phyloP scores from a whole-genome alignment of 306 rosid species.

The Prunus mongolica region DNA sequence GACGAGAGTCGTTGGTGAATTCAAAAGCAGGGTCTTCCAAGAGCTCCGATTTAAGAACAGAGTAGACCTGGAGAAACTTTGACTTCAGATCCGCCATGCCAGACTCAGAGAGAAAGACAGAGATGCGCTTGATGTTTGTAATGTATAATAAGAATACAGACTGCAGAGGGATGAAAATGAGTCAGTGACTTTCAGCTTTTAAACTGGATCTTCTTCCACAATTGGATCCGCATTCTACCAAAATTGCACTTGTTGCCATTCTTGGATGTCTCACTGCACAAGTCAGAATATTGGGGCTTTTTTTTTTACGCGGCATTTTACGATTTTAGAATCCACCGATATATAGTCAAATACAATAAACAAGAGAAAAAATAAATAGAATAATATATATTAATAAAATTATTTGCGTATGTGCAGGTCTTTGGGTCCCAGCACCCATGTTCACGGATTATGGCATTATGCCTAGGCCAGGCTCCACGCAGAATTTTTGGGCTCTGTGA shows the following conservation, averaged over 20 bases:
- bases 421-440: no score
- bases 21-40: conserved; percentile 74
- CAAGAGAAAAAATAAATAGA: no score
- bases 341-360: no score
- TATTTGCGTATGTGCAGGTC: no score
- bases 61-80: conserved; percentile 61
- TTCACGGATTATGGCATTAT: no score
- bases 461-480: no score
- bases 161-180: neutral
- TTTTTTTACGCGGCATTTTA: neutral
- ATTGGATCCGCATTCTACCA: neutral
- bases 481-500: no score
- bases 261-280: neutral
- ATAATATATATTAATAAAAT: no score
- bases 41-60: conserved; percentile 66
- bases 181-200: neutral
- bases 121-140: neutral
- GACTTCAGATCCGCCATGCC: conserved; percentile 76
- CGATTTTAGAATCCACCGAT: neutral
- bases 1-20: conserved; percentile 55
- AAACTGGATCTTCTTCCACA: neutral
- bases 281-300: neutral
- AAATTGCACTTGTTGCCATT: conserved; percentile 9
- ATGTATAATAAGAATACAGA: neutral
- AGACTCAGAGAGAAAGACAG: no score